Conservation (phyloP, 2,329 filamentous ascomycete genomes). For the Aureobasidium sp. region DNA sequence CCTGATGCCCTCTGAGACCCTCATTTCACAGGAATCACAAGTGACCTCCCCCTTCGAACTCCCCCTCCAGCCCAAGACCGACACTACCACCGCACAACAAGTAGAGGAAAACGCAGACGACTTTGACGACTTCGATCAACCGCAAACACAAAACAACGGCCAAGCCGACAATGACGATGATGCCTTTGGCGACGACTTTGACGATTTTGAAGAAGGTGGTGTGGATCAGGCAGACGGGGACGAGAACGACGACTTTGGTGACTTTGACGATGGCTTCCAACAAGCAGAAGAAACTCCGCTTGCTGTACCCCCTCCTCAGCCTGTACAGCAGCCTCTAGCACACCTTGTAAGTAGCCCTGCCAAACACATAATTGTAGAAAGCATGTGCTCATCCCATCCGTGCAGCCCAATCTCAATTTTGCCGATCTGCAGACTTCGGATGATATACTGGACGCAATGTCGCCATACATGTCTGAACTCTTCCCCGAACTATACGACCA, state of each 20-base stretch:
- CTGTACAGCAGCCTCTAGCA: slow-evolving; percentile 33
- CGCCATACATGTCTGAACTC: slow-evolving; percentile 60
- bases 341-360: slow-evolving; percentile 42
- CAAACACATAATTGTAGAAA: neutral
- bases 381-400: neutral
- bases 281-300: slow-evolving; percentile 24
- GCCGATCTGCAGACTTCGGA: slow-evolving; percentile 35
- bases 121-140: slow-evolving; percentile 28
- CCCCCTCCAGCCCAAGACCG: slow-evolving; percentile 7
- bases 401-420: slow-evolving; percentile 17
- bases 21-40: slow-evolving; percentile 1
- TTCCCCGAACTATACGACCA: slow-evolving; percentile 49
- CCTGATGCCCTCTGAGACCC: slow-evolving; percentile 4
- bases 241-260: slow-evolving; percentile 44
- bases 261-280: slow-evolving; percentile 43
- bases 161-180: slow-evolving; percentile 48
- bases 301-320: slow-evolving; percentile 31
- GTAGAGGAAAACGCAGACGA: slow-evolving; percentile 42
- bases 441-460: slow-evolving; percentile 53
- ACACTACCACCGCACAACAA: slow-evolving; percentile 32
- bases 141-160: slow-evolving; percentile 15
- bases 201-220: slow-evolving; percentile 51
- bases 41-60: slow-evolving; percentile 3
- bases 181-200: slow-evolving; percentile 64
- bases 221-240: slow-evolving; percentile 27